These are phyloP conservation scores for Apiospora marii DNA, from an alignment of 2,329 filamentous ascomycete species.

Conservation along the genomic window DNA sequence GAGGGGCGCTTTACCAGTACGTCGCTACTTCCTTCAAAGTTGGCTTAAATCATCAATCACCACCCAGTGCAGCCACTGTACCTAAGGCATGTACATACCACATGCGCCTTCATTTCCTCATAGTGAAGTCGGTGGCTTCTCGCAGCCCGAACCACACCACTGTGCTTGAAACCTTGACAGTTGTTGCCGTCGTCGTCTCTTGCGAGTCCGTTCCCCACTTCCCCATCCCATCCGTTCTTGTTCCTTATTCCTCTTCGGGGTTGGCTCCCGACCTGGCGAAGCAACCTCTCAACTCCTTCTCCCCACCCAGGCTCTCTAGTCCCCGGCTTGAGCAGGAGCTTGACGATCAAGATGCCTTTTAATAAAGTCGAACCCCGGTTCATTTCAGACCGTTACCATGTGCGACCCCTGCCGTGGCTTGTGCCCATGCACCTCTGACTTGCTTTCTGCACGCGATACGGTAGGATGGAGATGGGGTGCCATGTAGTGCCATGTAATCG, in stretches of 20 bases:
- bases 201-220: not conserved
- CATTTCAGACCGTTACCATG: slow-evolving; percentile 19
- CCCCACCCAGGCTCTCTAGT: not conserved
- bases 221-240: not conserved
- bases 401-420: slow-evolving; percentile 38
- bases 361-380: not conserved
- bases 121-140: not conserved
- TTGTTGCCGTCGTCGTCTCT: not conserved
- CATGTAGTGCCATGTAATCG: slow-evolving; percentile 3
- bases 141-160: not conserved
- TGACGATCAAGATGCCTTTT: not conserved
- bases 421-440: slow-evolving; percentile 39
- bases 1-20: not conserved
- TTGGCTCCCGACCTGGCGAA: slow-evolving; percentile 1
- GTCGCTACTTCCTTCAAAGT: not conserved
- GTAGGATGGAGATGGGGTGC: slow-evolving; percentile 16
- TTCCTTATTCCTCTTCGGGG: not conserved
- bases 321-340: not conserved
- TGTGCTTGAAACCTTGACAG: slow-evolving; percentile 13
- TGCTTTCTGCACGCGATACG: slow-evolving; percentile 34
- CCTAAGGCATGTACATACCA: no score
- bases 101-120: not conserved
- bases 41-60: no score
- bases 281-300: not conserved
- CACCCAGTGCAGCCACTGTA: no score